Conservation (phyloP, 169 alveolate genomes). For the Amoebophrya sp. region DNA sequence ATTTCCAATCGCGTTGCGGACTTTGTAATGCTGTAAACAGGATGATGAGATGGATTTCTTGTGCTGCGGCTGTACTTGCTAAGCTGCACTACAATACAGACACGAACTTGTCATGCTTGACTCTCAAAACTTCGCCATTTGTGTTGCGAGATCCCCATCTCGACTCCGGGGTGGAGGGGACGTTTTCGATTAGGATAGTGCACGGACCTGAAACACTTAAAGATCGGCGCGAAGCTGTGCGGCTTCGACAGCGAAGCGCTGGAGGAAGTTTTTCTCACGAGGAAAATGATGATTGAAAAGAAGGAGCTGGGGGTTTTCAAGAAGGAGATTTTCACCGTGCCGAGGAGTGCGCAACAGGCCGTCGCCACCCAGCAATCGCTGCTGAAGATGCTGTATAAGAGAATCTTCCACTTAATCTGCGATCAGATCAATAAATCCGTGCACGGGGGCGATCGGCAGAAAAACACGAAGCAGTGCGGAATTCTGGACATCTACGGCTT, state of each 20-base stretch:
- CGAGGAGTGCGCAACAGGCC: not conserved
- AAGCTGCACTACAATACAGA: too few relatives aligned
- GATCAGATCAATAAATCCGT: not conserved
- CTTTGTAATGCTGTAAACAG: too few relatives aligned
- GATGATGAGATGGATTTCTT: too few relatives aligned
- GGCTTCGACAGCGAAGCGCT: not conserved
- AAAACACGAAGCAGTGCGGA: not conserved
- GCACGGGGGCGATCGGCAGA: not conserved
- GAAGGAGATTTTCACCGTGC: not conserved
- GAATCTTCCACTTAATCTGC: not conserved
- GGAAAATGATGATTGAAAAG: not conserved
- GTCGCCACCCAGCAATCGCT: not conserved
- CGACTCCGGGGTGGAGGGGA: too few relatives aligned
- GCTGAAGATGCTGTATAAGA: not conserved
- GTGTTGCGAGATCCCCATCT: too few relatives aligned
- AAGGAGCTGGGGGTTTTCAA: not conserved
- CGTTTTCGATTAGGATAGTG: too few relatives aligned
- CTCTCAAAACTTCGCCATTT: too few relatives aligned
- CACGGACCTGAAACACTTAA: too few relatives aligned
- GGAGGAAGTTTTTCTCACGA: not conserved
- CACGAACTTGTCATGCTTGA: too few relatives aligned
- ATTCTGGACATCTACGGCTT: conserved; percentile 94
- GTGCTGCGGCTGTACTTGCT: too few relatives aligned
- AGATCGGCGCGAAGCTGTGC: not conserved
- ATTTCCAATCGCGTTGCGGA: too few relatives aligned